phyloP scores from a whole-genome alignment of 1,139 yeast species.

The Ogataea hybrid region DNA sequence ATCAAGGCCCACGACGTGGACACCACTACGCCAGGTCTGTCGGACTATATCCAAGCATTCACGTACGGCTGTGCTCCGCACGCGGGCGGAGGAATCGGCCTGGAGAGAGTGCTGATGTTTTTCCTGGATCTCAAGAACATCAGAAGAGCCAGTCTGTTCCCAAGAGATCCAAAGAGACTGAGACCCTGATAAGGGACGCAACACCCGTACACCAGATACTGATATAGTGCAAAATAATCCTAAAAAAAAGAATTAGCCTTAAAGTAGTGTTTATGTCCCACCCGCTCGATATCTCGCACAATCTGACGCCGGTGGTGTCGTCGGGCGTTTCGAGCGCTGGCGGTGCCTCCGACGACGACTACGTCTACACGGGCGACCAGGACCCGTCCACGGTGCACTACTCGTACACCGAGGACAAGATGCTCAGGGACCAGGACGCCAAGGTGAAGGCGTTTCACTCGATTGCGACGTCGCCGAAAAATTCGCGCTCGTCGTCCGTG shows the following conservation, averaged over 20 bases:
- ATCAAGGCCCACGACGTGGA: conserved; percentile 82
- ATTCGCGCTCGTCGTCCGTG: conserved; percentile 27
- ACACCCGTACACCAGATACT: conserved; percentile 1
- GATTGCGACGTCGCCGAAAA: conserved; percentile 33
- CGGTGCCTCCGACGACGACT: conserved; percentile 3
- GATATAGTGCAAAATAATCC: no score
- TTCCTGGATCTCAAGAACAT: conserved; percentile 94
- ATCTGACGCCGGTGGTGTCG: not conserved
- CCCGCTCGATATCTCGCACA: conserved; percentile 1
- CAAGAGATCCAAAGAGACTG: conserved; percentile 96
- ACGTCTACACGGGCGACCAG: conserved; percentile 1
- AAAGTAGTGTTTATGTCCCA: not conserved
- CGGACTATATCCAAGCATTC: conserved; percentile 91
- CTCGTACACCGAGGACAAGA: conserved; percentile 66
- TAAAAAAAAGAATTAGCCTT: not conserved
- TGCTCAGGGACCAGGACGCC: conserved; percentile 67
- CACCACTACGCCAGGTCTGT: conserved; percentile 75
- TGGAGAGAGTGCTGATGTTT: conserved; percentile 98
- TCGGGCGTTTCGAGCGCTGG: not conserved
- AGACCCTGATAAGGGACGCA: conserved; percentile 55
- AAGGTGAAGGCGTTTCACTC: conserved; percentile 65
- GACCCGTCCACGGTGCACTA: conserved; percentile 40
- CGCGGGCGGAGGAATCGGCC: conserved; percentile 99
- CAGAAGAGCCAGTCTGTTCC: conserved; percentile 97
- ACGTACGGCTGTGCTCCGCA: conserved; percentile 96